A percentile compares a stretch with the other conserved stretches of the same genome.
phyloP scores from a whole-genome alignment of 768 basidiomycete species.

The Termitomyces sp. region DNA sequence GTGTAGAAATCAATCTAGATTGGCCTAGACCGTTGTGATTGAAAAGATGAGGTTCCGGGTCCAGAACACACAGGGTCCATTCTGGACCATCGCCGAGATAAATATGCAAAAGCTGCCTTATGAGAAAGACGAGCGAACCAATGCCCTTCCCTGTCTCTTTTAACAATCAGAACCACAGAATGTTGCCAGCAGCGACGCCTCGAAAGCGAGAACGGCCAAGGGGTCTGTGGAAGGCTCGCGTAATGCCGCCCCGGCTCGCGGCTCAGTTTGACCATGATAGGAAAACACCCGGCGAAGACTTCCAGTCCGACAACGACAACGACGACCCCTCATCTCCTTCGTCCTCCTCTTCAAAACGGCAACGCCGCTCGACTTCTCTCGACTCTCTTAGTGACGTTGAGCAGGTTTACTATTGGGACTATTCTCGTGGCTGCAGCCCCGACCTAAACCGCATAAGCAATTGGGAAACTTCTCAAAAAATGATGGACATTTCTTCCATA shows the following conservation, averaged over 20 bases:
- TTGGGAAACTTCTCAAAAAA: conserved; percentile 26
- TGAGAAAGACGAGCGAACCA: conserved; percentile 13
- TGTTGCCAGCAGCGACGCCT: conserved; percentile 13
- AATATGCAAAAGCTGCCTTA: conserved; percentile 15
- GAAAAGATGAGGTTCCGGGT: conserved; percentile 6
- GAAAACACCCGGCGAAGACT: conserved; percentile 10
- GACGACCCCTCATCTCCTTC: conserved; percentile 15
- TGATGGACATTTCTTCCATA: conserved; percentile 37
- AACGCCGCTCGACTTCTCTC: conserved; percentile 9
- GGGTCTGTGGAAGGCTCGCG: conserved; percentile 42
- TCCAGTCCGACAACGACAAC: conserved; percentile 13
- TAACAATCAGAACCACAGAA: conserved; percentile 10
- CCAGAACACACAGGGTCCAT: conserved; percentile 15
- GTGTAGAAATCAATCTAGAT: conserved; percentile 8
- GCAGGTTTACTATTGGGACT: conserved; percentile 27
- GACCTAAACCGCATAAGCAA: conserved; percentile 22
- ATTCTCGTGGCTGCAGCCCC: conserved; percentile 22
- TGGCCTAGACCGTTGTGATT: conserved; percentile 9
- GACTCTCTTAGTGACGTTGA: conserved; percentile 15
- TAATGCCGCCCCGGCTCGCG: conserved; percentile 24
- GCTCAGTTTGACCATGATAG: conserved; percentile 17
- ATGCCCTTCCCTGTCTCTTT: conserved; percentile 25
- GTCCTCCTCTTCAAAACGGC: conserved; percentile 11
- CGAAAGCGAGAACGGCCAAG: conserved; percentile 27
- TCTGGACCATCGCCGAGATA: conserved; percentile 15